A percentile compares a stretch with the other conserved stretches of the same genome.
phyloP scores from a whole-genome alignment of 805 yeast species.

The Isabelozyma rhagii region DNA sequence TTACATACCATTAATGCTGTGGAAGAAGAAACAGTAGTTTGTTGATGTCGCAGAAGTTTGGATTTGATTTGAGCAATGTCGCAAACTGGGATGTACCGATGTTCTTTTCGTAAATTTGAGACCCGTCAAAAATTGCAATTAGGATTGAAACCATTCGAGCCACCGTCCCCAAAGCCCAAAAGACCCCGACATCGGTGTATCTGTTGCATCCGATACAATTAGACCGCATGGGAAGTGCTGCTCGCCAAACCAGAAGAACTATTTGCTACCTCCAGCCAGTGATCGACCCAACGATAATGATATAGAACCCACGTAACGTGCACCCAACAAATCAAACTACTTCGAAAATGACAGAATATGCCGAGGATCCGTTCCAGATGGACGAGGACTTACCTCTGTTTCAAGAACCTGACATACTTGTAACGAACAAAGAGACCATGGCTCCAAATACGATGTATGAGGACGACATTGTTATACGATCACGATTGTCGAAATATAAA shows the following conservation, averaged over 20 bases:
- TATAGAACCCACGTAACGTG: background rate
- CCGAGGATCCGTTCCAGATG: constrained; percentile 44
- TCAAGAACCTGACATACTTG: background rate
- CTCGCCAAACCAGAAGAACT: no score
- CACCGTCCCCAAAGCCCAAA: no score
- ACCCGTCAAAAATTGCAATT: no score
- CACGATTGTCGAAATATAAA: constrained; percentile 24
- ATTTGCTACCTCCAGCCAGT: no score
- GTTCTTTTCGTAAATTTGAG: no score
- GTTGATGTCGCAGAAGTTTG: background rate
- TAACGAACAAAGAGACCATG: background rate
- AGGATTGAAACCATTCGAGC: no score
- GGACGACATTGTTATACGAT: constrained; percentile 29
- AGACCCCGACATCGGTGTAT: no score
- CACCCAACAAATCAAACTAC: background rate
- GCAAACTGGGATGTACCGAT: background rate
- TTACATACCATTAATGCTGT: background rate
- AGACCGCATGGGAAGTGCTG: no score
- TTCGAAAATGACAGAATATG: constrained; percentile 24
- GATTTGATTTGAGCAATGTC: background rate
- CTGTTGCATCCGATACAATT: no score
- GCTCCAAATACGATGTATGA: background rate
- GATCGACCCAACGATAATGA: background rate
- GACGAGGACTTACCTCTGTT: constrained; percentile 34
- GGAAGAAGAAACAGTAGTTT: background rate